Percentiles rank a stretch among this genome's conserved stretches.
Conservation (phyloP, 805 yeast species). For the Danielia reshetovae region DNA sequence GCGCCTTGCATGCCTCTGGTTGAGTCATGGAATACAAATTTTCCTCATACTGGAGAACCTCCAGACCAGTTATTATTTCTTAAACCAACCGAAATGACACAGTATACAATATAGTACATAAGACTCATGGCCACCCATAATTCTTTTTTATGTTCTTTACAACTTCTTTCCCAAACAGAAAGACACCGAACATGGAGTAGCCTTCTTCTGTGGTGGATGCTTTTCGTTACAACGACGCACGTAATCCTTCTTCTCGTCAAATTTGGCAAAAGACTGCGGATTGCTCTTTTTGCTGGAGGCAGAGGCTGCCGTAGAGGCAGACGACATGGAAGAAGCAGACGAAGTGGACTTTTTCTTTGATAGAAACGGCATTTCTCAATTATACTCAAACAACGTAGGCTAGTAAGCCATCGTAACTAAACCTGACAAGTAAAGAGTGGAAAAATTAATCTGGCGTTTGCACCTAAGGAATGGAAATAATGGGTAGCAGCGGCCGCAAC, state of each 20-base stretch:
- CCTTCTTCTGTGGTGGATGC: constrained; percentile 17
- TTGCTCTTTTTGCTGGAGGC: constrained; percentile 5
- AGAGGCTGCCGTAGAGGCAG: constrained; percentile 6
- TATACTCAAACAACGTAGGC: background rate
- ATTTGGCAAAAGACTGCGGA: constrained; percentile 29
- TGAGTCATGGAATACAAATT: too few species aligned
- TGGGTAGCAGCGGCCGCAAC: constrained; percentile 3
- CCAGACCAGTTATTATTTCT: too few species aligned
- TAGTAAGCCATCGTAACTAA: constrained; percentile 2
- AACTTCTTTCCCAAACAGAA: constrained; percentile 38
- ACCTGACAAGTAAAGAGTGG: background rate
- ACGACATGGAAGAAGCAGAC: constrained; percentile 18
- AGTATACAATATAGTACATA: background rate
- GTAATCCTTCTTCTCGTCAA: constrained; percentile 45
- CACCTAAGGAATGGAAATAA: background rate
- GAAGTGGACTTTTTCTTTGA: constrained; percentile 23
- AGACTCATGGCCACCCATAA: background rate
- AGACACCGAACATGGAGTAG: constrained; percentile 26
- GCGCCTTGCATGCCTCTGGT: too few species aligned
- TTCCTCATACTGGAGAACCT: too few species aligned
- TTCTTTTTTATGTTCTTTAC: too few species aligned
- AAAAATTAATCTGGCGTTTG: background rate
- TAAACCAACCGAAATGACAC: too few species aligned
- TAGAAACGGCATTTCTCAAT: constrained; percentile 10
- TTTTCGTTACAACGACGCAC: constrained; percentile 36